These are phyloP conservation scores for Ceratocystis ficicola DNA, from an alignment of 2,329 filamentous ascomycete genomes.

Conservation along the genomic window DNA sequence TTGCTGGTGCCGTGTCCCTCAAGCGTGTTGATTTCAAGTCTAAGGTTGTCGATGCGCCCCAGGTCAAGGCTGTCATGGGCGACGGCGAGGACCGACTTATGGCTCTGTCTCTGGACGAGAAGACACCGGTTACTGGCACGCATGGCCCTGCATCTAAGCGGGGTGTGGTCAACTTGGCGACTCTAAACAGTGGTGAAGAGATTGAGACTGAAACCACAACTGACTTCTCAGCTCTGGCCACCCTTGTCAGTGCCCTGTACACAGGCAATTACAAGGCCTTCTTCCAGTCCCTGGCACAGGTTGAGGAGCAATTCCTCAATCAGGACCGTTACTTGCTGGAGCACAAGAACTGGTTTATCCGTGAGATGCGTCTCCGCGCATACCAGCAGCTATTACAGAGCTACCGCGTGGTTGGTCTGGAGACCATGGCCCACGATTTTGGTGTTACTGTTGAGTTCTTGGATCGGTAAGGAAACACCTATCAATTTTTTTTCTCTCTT, in stretches of 20 bases:
- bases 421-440: slow-evolving; percentile 95
- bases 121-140: slow-evolving; percentile 48
- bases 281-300: slow-evolving; percentile 76
- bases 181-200: slow-evolving; percentile 55
- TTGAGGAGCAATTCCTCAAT: slow-evolving; percentile 87
- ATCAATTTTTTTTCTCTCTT: not conserved
- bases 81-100: slow-evolving; percentile 78
- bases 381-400: slow-evolving; percentile 97
- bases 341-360: slow-evolving; percentile 93
- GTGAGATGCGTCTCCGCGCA: slow-evolving; percentile 91
- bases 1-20: slow-evolving; percentile 84
- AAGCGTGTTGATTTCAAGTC: slow-evolving; percentile 98
- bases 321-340: slow-evolving; percentile 92
- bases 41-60: slow-evolving; percentile 94
- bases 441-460: slow-evolving; percentile 93
- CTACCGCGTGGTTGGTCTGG: slow-evolving; percentile 90
- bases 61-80: slow-evolving; percentile 94
- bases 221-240: slow-evolving; percentile 79
- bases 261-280: slow-evolving; percentile 88
- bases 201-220: slow-evolving; percentile 65
- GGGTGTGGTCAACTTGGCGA: slow-evolving; percentile 79
- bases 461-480: slow-evolving; percentile 55
- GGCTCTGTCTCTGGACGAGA: slow-evolving; percentile 66
- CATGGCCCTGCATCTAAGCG: slow-evolving; percentile 20
- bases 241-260: slow-evolving; percentile 84